Evolutionary conservation across 306 rosid species (phyloP).

Genomic region (Castanea mollissima): DNA sequence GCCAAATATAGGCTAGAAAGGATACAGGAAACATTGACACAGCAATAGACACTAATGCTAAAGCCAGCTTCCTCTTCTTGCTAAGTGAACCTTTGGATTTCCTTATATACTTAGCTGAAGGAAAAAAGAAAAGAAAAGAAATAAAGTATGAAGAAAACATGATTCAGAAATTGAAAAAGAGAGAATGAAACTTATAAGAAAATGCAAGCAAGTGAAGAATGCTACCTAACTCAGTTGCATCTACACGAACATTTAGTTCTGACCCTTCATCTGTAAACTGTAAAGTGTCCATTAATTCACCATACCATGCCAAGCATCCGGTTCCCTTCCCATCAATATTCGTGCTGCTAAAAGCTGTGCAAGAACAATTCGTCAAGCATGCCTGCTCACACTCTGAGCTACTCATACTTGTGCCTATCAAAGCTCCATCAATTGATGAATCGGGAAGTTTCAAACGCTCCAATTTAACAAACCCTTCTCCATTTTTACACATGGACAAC

Average conservation of each 20-base stretch:
- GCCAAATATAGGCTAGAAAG: background rate
- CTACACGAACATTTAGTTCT: slow-evolving; percentile 24
- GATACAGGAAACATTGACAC: background rate
- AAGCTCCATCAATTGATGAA: background rate
- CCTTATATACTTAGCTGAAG: background rate
- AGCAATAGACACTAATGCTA: background rate
- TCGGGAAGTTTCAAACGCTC: background rate
- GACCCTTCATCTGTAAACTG: background rate
- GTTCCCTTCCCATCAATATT: slow-evolving; percentile 1
- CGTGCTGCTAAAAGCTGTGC: slow-evolving; percentile 27
- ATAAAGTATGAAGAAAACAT: no score
- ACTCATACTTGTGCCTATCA: background rate
- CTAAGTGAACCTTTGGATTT: background rate
- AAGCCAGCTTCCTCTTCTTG: background rate
- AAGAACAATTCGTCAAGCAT: slow-evolving; percentile 35
- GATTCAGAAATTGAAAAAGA: no score
- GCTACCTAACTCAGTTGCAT: slow-evolving; percentile 10
- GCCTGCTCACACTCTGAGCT: slow-evolving; percentile 1
- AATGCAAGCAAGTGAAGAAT: background rate
- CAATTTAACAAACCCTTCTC: slow-evolving; percentile 8
- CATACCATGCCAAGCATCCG: slow-evolving; percentile 32
- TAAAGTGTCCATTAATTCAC: slow-evolving; percentile 24
- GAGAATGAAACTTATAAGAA: no score
- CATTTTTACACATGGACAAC: slow-evolving; percentile 5
- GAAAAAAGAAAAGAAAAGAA: no score